phyloP scores from a whole-genome alignment of 495 filamentous ascomycete genomes.

The Cladorrhinum samala region DNA sequence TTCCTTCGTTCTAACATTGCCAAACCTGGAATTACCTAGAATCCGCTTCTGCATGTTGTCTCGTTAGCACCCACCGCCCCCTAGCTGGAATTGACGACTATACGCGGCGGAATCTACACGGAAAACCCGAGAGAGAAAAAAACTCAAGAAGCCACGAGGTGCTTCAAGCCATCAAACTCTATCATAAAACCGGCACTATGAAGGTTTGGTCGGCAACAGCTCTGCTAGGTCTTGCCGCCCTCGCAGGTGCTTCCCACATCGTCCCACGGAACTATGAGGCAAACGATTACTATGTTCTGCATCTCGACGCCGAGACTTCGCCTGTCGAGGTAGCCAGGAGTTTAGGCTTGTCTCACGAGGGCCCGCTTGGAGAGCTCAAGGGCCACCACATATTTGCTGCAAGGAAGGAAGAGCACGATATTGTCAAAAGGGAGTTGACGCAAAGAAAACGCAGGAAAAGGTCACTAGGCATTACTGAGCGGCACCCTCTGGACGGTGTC shows the following conservation, averaged over 20 bases:
- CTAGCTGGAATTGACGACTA: neutral
- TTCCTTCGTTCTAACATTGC: too few relatives aligned
- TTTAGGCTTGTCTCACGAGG: slow-evolving; percentile 77
- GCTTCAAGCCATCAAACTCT: slow-evolving; percentile 10
- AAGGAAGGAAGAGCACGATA: slow-evolving; percentile 55
- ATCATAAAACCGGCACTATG: slow-evolving; percentile 32
- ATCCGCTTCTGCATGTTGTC: neutral
- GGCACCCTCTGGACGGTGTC: slow-evolving; percentile 64
- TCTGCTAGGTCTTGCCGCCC: slow-evolving; percentile 38
- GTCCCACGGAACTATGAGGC: slow-evolving; percentile 52
- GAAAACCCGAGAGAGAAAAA: too few relatives aligned
- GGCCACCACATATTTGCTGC: slow-evolving; percentile 84
- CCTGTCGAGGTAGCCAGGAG: slow-evolving; percentile 67
- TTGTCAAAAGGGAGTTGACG: slow-evolving; percentile 52
- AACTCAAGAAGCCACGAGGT: too few relatives aligned
- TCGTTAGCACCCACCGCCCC: neutral
- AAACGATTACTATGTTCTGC: slow-evolving; percentile 86
- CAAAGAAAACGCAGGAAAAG: slow-evolving; percentile 58
- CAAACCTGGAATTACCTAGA: neutral
- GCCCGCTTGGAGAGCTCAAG: slow-evolving; percentile 68
- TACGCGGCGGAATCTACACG: slow-evolving; percentile 2
- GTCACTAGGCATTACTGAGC: slow-evolving; percentile 30
- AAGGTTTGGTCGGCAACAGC: slow-evolving; percentile 29
- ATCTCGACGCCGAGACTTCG: slow-evolving; percentile 58
- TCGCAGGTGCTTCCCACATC: slow-evolving; percentile 32